These are phyloP conservation scores for Beauveria pseudobassiana DNA, from an alignment of 2,329 filamentous ascomycete species.

Conservation along the genomic window DNA sequence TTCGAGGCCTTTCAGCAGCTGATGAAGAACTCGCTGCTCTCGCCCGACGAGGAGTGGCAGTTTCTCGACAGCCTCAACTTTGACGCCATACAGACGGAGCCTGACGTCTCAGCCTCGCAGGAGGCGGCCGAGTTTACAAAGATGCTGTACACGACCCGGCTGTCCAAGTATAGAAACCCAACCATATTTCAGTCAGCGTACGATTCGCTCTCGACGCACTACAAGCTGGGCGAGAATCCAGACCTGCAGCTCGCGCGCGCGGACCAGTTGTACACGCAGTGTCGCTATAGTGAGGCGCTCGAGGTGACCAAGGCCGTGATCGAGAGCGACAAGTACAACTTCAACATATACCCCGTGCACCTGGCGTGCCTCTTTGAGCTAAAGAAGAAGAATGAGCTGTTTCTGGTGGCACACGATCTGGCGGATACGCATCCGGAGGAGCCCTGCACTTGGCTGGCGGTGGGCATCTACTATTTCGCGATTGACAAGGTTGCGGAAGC, in stretches of 20 bases:
- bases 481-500: constrained; percentile 89
- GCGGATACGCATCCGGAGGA: constrained; percentile 88
- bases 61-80: constrained; percentile 89
- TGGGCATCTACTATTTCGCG: constrained; percentile 88
- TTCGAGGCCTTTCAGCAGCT: constrained; percentile 98
- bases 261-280: constrained; percentile 89
- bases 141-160: constrained; percentile 89
- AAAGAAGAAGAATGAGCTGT: constrained; percentile 77
- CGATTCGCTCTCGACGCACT: constrained; percentile 88
- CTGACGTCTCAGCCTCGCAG: constrained; percentile 62
- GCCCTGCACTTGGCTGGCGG: constrained; percentile 86
- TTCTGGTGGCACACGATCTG: constrained; percentile 85
- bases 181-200: constrained; percentile 75
- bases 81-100: constrained; percentile 63
- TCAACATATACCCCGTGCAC: constrained; percentile 81
- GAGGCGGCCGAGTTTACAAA: constrained; percentile 91
- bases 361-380: constrained; percentile 88
- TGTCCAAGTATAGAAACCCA: constrained; percentile 92
- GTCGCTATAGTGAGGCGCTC: constrained; percentile 82
- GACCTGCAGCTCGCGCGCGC: constrained; percentile 87
- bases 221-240: constrained; percentile 76
- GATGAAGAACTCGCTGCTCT: constrained; percentile 92
- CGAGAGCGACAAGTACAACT: constrained; percentile 79
- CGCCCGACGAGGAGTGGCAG: constrained; percentile 79
- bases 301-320: constrained; percentile 78